Base-by-base conservation (phyloP, 1,284 basidiomycete genomes). In the Singerocomus rubriflavus region DNA sequence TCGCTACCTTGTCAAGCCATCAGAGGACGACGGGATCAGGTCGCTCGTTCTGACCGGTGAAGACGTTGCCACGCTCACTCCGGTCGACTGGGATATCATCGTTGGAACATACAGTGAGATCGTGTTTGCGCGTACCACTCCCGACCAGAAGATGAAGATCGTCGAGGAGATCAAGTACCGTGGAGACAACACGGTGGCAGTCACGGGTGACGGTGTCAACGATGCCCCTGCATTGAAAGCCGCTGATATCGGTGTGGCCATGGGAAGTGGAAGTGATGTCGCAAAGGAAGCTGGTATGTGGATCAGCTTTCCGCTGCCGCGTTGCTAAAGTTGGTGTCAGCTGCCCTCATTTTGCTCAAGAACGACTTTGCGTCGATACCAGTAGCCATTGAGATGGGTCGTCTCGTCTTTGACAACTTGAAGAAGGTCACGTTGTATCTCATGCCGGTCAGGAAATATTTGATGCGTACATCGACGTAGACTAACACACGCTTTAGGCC, bases 221-320 rank as follows among this genome's bases (percentile, higher is more conserved):
- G 81, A 83, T 57, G 75, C 78, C 1, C 79, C 81, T 57, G 52
- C 70, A 57, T 43, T 93, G 56, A 90, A 90, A 64, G 88, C 88
- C 68, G 87, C 89, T 5, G 89, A 92, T 61, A 91, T 93, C 54
- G 90, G 90, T 56, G 86, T 93, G 40, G 83, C 87, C 12, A 92
- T 93, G 90, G 90, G 90, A 34, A 82, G 82, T 47, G 90, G 89
- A 41, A 92, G 89, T 0, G 90, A 93, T 60, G 90, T 92, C 6
- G 90, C 90, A 31, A 91, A 91, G 50, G 75, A 78, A 60, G 72
- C 72, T n/a, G 71, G 71, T 71, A 38, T 31, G 65, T 54, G 12
- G 33, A 38, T 30, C 13, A 5, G n/a, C 2, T 3, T 50, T 32
- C 7, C 26, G 5, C 5, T 13, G 4, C 32, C 6, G 3, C 25